These are phyloP conservation scores for Tuber microsphaerosporum DNA, from an alignment of 495 filamentous ascomycete genomes.

Conservation along the genomic window DNA sequence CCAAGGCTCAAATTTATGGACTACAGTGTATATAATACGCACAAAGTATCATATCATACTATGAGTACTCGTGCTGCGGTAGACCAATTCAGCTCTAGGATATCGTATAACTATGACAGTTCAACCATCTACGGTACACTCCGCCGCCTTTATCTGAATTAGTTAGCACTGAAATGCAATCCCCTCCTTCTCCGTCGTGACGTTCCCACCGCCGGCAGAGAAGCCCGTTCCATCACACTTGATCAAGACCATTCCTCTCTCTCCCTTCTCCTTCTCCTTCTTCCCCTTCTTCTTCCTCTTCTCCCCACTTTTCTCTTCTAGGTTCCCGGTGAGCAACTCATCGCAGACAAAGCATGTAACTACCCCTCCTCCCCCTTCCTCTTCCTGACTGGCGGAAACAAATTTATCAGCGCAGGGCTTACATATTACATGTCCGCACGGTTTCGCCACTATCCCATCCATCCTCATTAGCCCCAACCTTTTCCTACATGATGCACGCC, in stretches of 20 bases:
- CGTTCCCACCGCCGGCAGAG: conserved; percentile 71
- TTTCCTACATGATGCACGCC: not conserved
- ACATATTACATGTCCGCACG: conserved; percentile 91
- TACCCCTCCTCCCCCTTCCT: conserved; percentile 37
- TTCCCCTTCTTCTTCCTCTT: conserved; percentile 21
- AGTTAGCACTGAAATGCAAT: conserved; percentile 82
- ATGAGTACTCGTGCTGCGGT: not conserved
- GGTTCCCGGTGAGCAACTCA: conserved; percentile 56
- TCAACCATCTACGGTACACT: not conserved
- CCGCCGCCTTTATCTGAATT: conserved; percentile 7
- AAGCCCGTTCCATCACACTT: conserved; percentile 89
- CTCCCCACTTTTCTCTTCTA: conserved; percentile 44
- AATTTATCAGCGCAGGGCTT: conserved; percentile 82
- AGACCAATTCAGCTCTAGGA: not conserved
- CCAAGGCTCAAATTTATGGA: too few species aligned
- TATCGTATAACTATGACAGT: not conserved
- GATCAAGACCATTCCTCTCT: conserved; percentile 74
- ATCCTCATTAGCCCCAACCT: not conserved
- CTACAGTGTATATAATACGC: too few species aligned
- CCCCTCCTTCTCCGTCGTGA: conserved; percentile 65
- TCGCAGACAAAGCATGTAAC: conserved; percentile 85
- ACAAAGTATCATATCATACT: too few species aligned
- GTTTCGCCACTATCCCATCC: conserved; percentile 59
- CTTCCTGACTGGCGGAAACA: conserved; percentile 58
- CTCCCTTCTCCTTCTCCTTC: conserved; percentile 52